phyloP scores from a whole-genome alignment of 805 yeast species.

The Candida nanaspora region DNA sequence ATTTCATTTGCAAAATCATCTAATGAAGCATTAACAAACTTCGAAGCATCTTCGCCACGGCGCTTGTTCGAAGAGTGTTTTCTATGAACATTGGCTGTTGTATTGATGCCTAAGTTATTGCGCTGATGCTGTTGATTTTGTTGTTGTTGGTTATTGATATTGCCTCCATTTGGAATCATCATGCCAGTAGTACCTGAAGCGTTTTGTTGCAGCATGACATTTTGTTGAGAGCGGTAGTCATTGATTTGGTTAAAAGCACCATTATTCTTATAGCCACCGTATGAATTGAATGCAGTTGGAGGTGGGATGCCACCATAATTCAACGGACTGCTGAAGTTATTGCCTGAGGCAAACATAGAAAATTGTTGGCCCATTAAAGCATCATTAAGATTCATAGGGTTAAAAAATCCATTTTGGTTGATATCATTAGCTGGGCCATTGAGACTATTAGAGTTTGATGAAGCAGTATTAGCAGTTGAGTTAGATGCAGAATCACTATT shows the following conservation, averaged over 20 bases:
- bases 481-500: background rate
- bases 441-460: background rate
- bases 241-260: background rate
- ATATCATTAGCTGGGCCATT: background rate
- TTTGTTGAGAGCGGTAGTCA: background rate
- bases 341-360: background rate
- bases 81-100: constrained; percentile 28
- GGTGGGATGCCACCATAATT: background rate
- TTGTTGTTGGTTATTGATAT: constrained; percentile 1
- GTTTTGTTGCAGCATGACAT: background rate
- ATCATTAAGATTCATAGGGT: background rate
- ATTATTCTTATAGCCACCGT: background rate
- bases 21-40: constrained; percentile 58
- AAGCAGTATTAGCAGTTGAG: constrained; percentile 1
- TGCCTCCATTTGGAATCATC: background rate
- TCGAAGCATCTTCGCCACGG: constrained; percentile 62
- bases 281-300: background rate
- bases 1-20: constrained; percentile 69
- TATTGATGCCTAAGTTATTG: constrained; percentile 14
- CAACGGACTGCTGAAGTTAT: background rate
- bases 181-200: background rate
- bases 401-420: background rate
- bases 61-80: constrained; percentile 26
- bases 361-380: background rate
- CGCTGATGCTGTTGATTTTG: constrained; percentile 4